Evolutionary conservation across 768 basidiomycete species (phyloP), one percentile per base, ranked within the genome.

Genomic region (Lyophyllum atratum): DNA sequence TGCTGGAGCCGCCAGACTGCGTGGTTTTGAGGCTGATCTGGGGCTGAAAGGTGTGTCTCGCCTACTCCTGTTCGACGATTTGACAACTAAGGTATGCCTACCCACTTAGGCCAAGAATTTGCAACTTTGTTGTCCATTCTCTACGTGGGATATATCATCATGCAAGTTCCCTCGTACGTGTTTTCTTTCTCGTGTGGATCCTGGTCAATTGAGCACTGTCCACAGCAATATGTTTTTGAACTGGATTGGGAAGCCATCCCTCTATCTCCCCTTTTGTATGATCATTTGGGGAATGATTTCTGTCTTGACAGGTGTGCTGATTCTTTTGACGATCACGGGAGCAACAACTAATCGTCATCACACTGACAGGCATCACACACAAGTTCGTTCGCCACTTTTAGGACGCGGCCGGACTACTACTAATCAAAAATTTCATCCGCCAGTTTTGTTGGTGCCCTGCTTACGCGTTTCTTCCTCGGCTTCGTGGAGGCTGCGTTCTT

Each of bases 381-480:
- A 65, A 65, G 65, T 64, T 39, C 43, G 59, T 51, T 33, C 22
- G 29, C 19, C 6, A 44, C n/a, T n/a, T n/a, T n/a, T 40, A 21
- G 49, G 14, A 49, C 11, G 14, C 26, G 42, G 22, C 40, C 14
- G 6, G 9, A 17, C 43, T 14, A 7, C 43, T 56, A 47, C 8
- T 28, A 7, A 28, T 26, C 39, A n/a, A 34, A 45, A 24, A 4
- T 12, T 24, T 25, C 26, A 25, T 12, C 17, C 11, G 6, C 28
- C 68, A 85, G 84, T 68, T 95, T 86, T 60, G 68, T 75, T n/a
- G 81, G 85, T 21, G 87, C 81, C 7, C 76, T 91, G 11, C 69
- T 84, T 12, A 85, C 85, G 0, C 80, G 92, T 21, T 93, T 93
- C 71, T 82, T 89, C 68, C 78, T 93, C 31, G 93, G 92, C 34